phyloP scores from a whole-genome alignment of 1,284 basidiomycete species.

The Coniferiporia sulphurascens region DNA sequence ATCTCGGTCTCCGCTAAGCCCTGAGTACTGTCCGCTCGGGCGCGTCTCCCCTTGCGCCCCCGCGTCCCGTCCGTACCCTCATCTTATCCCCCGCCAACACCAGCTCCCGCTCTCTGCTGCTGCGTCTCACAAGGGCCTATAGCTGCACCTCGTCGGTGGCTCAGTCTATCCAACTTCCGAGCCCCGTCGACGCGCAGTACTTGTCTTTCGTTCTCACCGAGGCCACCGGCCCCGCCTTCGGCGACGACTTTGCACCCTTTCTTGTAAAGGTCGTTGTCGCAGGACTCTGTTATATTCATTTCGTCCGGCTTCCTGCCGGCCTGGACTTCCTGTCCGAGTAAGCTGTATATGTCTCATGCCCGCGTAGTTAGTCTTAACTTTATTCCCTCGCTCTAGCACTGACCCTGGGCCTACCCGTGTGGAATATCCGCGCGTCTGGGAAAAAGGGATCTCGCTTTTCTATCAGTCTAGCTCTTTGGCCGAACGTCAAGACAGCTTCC shows the following conservation, averaged over 20 bases:
- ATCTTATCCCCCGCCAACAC: too few species aligned
- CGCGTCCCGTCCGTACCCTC: too few species aligned
- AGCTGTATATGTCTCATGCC: background rate
- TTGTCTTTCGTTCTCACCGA: too few species aligned
- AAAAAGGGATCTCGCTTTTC: background rate
- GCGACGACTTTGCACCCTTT: too few species aligned
- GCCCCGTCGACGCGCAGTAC: too few species aligned
- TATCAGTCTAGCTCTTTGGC: background rate
- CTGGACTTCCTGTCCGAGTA: background rate
- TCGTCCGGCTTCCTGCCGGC: background rate
- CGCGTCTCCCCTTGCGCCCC: too few species aligned
- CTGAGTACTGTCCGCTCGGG: background rate
- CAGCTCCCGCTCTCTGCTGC: too few species aligned
- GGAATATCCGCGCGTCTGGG: background rate
- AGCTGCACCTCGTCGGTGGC: too few species aligned
- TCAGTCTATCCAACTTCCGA: too few species aligned
- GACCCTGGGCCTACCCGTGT: slow-evolving; percentile 1
- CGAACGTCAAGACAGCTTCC: background rate
- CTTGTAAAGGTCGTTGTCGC: too few species aligned
- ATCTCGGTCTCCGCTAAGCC: background rate
- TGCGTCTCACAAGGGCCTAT: too few species aligned
- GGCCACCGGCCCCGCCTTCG: too few species aligned
- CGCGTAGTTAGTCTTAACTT: background rate
- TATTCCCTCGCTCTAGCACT: background rate
- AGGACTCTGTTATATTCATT: background rate